Evolutionary conservation across 805 yeast genomes (phyloP).

Genomic region (Groenewaldozyma salmanticensis): DNA sequence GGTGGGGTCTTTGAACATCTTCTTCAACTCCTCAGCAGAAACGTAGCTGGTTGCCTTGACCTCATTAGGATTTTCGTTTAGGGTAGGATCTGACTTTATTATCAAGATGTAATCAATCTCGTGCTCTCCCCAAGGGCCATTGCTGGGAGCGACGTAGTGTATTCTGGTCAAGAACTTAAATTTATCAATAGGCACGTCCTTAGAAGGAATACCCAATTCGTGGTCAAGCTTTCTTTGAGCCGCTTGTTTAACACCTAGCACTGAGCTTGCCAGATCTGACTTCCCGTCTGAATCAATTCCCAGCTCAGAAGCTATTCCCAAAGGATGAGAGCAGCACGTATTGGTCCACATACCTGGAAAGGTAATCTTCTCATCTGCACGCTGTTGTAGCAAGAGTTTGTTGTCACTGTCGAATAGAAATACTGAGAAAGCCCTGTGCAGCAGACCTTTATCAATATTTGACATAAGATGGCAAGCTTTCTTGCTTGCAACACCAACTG

Average conservation of each 20-base stretch:
- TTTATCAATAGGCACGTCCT: conserved; percentile 49
- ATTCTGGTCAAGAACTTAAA: conserved; percentile 86
- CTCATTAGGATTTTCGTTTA: conserved; percentile 64
- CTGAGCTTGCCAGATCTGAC: conserved; percentile 42
- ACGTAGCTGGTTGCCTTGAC: conserved; percentile 78
- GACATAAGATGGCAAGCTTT: conserved; percentile 69
- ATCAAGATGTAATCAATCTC: conserved; percentile 92
- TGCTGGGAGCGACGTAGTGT: conserved; percentile 78
- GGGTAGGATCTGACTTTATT: conserved; percentile 44
- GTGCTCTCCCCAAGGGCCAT: conserved; percentile 92
- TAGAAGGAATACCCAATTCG: conserved; percentile 73
- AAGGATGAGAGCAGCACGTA: conserved; percentile 97
- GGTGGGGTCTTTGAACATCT: conserved; percentile 60
- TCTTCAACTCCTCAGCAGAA: conserved; percentile 50
- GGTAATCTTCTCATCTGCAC: conserved; percentile 94
- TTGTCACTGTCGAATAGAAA: conserved; percentile 74
- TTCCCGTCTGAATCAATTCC: conserved; percentile 34
- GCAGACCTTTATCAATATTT: conserved; percentile 73
- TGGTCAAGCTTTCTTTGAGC: conserved; percentile 89
- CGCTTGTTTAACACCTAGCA: conserved; percentile 74
- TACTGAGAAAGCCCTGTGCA: conserved; percentile 96
- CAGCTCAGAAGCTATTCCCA: conserved; percentile 72
- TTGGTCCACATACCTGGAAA: conserved; percentile 98
- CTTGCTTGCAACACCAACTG: conserved; percentile 90
- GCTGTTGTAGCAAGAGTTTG: conserved; percentile 78